Evolutionary conservation across 768 basidiomycete species (phyloP).

Genomic region (Cantharellus cinnabarinus): DNA sequence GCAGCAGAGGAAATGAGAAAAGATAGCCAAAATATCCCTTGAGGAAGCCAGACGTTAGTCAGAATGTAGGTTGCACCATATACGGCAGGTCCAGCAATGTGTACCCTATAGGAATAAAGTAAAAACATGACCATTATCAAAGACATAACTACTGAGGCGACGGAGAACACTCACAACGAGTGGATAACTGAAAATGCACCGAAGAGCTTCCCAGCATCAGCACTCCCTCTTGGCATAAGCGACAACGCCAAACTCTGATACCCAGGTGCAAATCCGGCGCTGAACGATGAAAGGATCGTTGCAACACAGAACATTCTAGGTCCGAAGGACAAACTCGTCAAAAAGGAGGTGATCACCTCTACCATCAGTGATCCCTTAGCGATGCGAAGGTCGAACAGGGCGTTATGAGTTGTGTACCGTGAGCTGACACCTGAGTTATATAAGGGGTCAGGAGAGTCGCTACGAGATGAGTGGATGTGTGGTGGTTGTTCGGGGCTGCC

Average conservation of each 20-base stretch:
- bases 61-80: conserved; percentile 4
- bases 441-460: neutral
- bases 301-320: neutral
- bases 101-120: neutral
- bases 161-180: neutral
- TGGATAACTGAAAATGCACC: conserved; percentile 6
- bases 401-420: neutral
- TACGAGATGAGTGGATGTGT: too few species aligned
- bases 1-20: neutral
- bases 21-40: neutral
- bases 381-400: conserved; percentile 4
- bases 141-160: neutral
- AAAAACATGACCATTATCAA: neutral
- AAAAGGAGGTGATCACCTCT: neutral
- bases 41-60: neutral
- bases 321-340: neutral
- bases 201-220: conserved; percentile 7
- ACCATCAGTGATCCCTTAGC: neutral
- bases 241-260: conserved; percentile 2
- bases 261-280: conserved; percentile 2
- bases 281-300: neutral
- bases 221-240: conserved; percentile 4
- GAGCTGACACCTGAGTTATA: neutral
- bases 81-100: neutral
- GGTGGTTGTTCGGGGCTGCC: neutral